phyloP scores from a whole-genome alignment of 83 land plant genomes.

The Larix sibirica region DNA sequence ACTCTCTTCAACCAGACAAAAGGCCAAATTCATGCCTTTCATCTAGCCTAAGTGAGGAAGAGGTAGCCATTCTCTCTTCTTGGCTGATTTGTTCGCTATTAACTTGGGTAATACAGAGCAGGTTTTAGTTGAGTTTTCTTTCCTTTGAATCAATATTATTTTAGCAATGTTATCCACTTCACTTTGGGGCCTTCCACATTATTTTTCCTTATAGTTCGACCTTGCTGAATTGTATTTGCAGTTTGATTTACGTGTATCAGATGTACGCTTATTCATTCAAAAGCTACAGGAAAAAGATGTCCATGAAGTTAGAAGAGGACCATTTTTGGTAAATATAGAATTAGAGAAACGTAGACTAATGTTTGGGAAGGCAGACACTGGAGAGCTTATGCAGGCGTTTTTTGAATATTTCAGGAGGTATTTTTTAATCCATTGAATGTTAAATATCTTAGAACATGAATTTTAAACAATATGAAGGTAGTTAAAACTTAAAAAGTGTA shows the following conservation, averaged over 20 bases:
- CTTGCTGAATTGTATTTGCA: slow-evolving; percentile 31
- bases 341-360: slow-evolving; percentile 69
- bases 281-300: slow-evolving; percentile 45
- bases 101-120: background rate
- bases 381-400: slow-evolving; percentile 41
- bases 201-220: background rate
- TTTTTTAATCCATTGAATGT: background rate
- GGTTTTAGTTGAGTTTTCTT: background rate
- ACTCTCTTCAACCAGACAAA: slow-evolving; percentile 18
- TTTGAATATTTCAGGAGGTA: slow-evolving; percentile 74
- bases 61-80: slow-evolving; percentile 31
- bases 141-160: background rate
- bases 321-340: slow-evolving; percentile 84
- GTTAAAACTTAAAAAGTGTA: too few relatives aligned
- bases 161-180: background rate
- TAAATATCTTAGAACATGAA: background rate
- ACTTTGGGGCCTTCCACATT: background rate
- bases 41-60: slow-evolving; percentile 47
- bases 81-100: background rate
- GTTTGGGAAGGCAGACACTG: slow-evolving; percentile 42
- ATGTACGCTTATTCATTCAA: slow-evolving; percentile 48
- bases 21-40: slow-evolving; percentile 18
- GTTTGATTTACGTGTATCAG: slow-evolving; percentile 65
- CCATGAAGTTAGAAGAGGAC: slow-evolving; percentile 60
- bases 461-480: background rate